Evolutionary conservation across 768 basidiomycete genomes (phyloP), one percentile per base, ranked within the genome.

Genomic region (Mycena crocata): DNA sequence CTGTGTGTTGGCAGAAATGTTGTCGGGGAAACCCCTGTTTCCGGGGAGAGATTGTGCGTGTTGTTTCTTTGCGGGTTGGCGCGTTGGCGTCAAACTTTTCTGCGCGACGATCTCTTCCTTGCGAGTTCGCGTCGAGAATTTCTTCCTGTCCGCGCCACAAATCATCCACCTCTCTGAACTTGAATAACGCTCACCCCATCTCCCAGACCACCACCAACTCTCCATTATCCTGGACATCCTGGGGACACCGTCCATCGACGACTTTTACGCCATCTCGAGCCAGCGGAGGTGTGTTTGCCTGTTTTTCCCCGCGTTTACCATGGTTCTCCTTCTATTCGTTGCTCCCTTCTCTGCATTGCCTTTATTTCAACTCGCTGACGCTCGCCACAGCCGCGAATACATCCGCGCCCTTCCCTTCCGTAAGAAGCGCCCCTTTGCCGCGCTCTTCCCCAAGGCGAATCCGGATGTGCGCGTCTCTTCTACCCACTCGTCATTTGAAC

Each of bases 221-320:
- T 91, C 91, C 9, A 86, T 97, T 60, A 98, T 99, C 71, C 89
- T 98, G 62, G 95, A 97, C 73, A 92, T 96, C n/a, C 89, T 98
- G 39, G 96, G 96, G 1, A 94, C 93, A 3, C 90, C 92, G 21
- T 89, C 91, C 12, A 89, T 98, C 74, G 96, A 98, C 72, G 96
- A 98, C 74, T 97, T 98, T 77, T 94, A 97, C 70, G 94, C 94
- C 8, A 97, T 97, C 74, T 93, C 90, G 23, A 92, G 46, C 8
- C 55, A 46, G 30, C 24, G 59, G 26, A 59, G 52, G 59, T 62
- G 31, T 23, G 63, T 58, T 45, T 14, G n/a, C 23, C 8, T 14
- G 5, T 23, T 7, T 24, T 6, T 10, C 44, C 24, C 24, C 10
- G n/a, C 44, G 44, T 9, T n/a, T n/a, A 5, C 23, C 44, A 4